Evolutionary conservation across 495 filamentous ascomycete genomes (phyloP).

Genomic region (Achaetomiella virescens): DNA sequence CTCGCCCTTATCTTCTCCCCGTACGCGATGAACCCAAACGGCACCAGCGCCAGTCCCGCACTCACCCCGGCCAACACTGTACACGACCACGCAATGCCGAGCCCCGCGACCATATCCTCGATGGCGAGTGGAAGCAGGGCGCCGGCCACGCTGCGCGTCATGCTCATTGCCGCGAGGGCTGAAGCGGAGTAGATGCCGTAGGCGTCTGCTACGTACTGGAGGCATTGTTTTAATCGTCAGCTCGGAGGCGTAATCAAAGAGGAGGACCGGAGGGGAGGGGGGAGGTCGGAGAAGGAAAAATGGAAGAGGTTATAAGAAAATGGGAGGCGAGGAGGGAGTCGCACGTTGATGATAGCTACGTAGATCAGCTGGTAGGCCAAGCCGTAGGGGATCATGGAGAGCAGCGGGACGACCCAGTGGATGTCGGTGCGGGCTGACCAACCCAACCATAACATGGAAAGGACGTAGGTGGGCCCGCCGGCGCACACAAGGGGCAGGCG

Average conservation of each 20-base stretch:
- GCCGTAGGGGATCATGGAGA: conserved; percentile 57
- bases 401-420: conserved; percentile 56
- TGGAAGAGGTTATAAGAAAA: no score
- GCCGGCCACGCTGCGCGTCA: conserved; percentile 51
- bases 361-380: conserved; percentile 60
- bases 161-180: conserved; percentile 55
- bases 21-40: conserved; percentile 25
- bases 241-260: no score
- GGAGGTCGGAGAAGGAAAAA: no score
- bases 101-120: conserved; percentile 20
- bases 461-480: conserved; percentile 51
- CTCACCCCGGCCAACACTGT: conserved; percentile 24
- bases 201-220: conserved; percentile 58
- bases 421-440: conserved; percentile 52
- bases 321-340: no score
- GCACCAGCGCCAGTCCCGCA: conserved; percentile 20
- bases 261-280: neutral
- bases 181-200: conserved; percentile 62
- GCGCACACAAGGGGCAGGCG: conserved; percentile 60
- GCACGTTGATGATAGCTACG: conserved; percentile 53
- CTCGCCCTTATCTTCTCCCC: conserved; percentile 19
- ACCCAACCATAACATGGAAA: conserved; percentile 62
- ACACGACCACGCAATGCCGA: conserved; percentile 26
- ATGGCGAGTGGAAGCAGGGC: conserved; percentile 44
- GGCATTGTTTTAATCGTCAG: no score